phyloP scores from a whole-genome alignment of 2,329 filamentous ascomycete genomes.

The Metarhizium anisopliae region DNA sequence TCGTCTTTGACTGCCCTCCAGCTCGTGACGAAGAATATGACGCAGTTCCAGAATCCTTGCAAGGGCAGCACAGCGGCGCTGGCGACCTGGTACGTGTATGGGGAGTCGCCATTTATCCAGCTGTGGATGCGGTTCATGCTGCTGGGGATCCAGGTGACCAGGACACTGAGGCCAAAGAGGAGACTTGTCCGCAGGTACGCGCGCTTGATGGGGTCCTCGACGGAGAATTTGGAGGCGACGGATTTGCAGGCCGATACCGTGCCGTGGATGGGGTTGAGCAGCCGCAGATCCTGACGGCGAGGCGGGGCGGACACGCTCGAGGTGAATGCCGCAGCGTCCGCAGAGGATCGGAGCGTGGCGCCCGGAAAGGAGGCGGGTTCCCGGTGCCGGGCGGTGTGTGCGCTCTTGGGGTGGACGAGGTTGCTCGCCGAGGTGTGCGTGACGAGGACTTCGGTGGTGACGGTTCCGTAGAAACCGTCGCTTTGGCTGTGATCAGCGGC shows the following conservation, averaged over 20 bases:
- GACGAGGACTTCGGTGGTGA: constrained; percentile 44
- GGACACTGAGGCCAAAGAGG: constrained; percentile 50
- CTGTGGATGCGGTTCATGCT: constrained; percentile 68
- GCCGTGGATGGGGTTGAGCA: constrained; percentile 4
- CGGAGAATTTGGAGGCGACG: constrained; percentile 25
- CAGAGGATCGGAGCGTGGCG: constrained; percentile 9
- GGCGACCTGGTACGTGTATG: constrained; percentile 59
- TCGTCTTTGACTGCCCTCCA: constrained; percentile 22
- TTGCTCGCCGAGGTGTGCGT: constrained; percentile 18
- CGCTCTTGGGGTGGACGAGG: constrained; percentile 14
- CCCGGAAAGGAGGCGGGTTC: background rate
- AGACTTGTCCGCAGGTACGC: constrained; percentile 53
- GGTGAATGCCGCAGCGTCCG: constrained; percentile 20
- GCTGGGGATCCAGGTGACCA: constrained; percentile 56
- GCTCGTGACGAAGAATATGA: constrained; percentile 67
- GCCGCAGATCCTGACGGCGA: constrained; percentile 1
- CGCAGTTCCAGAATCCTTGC: constrained; percentile 72
- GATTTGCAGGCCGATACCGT: constrained; percentile 15
- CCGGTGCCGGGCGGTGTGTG: constrained; percentile 15
- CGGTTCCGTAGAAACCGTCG: constrained; percentile 36
- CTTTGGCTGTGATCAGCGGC: background rate
- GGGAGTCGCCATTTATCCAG: constrained; percentile 42
- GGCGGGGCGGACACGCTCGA: constrained; percentile 19
- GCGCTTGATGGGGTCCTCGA: constrained; percentile 47
- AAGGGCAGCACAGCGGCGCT: constrained; percentile 65